A percentile compares a stretch with the other conserved stretches of the same genome.
These are phyloP conservation scores for Pseudonectria foliicola DNA, from an alignment of 2,329 filamentous ascomycete species.

Conservation along the genomic window DNA sequence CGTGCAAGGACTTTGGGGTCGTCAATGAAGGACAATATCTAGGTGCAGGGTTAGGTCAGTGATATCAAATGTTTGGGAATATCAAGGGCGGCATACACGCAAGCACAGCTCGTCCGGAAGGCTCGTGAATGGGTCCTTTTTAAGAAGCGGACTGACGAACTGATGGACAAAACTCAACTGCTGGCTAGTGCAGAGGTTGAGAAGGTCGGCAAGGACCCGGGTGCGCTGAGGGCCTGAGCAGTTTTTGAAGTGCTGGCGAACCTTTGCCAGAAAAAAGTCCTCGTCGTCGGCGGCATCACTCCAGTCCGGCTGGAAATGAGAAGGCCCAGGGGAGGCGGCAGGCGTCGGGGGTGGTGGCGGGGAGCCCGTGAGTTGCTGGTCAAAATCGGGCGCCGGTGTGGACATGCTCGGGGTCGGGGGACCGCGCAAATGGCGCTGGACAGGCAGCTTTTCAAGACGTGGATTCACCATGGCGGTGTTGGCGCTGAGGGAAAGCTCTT, in stretches of 20 bases:
- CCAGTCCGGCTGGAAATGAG: conserved; percentile 61
- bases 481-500: conserved; percentile 50
- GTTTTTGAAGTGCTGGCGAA: conserved; percentile 72
- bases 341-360: conserved; percentile 60
- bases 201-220: conserved; percentile 74
- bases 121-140: conserved; percentile 91
- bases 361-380: conserved; percentile 53
- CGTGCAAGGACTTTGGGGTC: conserved; percentile 90
- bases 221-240: conserved; percentile 71
- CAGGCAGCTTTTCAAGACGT: conserved; percentile 43
- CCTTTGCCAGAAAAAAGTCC: conserved; percentile 72
- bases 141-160: conserved; percentile 87
- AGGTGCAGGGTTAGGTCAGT: conserved; percentile 6
- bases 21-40: conserved; percentile 95
- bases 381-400: conserved; percentile 56
- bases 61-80: neutral
- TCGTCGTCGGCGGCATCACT: conserved; percentile 72
- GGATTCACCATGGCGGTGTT: conserved; percentile 37
- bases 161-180: conserved; percentile 94
- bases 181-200: conserved; percentile 92
- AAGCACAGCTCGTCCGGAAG: conserved; percentile 91
- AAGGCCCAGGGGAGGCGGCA: conserved; percentile 57
- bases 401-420: conserved; percentile 62
- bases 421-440: conserved; percentile 40
- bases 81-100: conserved; percentile 52